Conservation (phyloP, 2,329 filamentous ascomycete genomes). For the Davidsoniella australis region DNA sequence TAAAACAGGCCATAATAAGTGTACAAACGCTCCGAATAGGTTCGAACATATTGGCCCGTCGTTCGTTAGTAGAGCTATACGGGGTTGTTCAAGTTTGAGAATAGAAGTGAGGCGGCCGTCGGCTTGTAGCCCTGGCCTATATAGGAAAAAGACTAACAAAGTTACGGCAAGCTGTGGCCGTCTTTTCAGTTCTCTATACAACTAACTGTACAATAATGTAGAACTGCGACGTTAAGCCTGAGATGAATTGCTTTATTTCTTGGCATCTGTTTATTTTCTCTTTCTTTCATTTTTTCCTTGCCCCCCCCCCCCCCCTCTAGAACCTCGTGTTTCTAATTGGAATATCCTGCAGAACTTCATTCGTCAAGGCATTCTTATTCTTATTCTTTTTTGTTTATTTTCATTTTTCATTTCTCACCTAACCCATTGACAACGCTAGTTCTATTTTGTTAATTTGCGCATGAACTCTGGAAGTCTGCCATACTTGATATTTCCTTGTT, state of each 20-base stretch:
- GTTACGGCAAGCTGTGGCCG: too few species aligned
- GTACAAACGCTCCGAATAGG: too few species aligned
- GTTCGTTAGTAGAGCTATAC: too few species aligned
- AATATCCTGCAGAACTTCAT: not conserved
- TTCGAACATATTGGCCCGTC: too few species aligned
- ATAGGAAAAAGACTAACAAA: too few species aligned
- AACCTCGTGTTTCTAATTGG: not conserved
- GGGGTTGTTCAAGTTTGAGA: too few species aligned
- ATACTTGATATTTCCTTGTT: not conserved
- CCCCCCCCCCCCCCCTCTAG: not conserved
- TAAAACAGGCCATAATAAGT: too few species aligned
- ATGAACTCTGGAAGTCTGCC: conserved; percentile 1
- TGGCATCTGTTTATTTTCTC: conserved; percentile 2
- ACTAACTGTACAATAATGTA: too few species aligned
- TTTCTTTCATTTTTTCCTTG: conserved; percentile 2
- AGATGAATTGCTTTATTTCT: not conserved
- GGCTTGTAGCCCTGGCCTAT: too few species aligned
- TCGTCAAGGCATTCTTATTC: not conserved
- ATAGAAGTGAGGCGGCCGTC: too few species aligned
- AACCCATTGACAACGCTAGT: not conserved
- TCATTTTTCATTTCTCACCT: not conserved
- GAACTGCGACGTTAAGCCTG: too few species aligned
- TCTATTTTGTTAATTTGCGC: not conserved
- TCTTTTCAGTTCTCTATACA: too few species aligned
- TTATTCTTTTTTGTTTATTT: not conserved